Conservation (phyloP, 2,329 filamentous ascomycete species). For the Trichoderma oligosporum region DNA sequence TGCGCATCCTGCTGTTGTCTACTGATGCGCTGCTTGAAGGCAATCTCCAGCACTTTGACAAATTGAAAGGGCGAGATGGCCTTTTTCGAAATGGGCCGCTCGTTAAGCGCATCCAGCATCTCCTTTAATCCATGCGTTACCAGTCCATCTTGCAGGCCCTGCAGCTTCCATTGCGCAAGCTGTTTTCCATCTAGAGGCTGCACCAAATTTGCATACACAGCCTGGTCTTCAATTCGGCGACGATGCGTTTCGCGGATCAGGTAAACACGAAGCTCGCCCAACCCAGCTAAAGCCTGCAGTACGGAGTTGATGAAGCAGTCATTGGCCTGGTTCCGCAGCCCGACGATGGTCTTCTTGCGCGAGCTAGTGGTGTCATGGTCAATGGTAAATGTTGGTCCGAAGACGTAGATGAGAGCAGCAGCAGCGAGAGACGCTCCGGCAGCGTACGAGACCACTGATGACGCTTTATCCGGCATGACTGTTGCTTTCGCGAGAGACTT, state of each 20-base stretch:
- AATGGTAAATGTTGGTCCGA: conserved; percentile 94
- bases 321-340: conserved; percentile 85
- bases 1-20: conserved; percentile 96
- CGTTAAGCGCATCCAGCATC: conserved; percentile 87
- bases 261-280: conserved; percentile 85
- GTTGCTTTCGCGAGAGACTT: background rate
- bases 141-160: conserved; percentile 71
- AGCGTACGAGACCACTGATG: conserved; percentile 71
- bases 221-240: conserved; percentile 71
- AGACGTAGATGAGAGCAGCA: conserved; percentile 93
- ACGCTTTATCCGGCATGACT: conserved; percentile 38
- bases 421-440: conserved; percentile 93
- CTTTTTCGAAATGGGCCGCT: conserved; percentile 89
- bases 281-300: conserved; percentile 84
- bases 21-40: conserved; percentile 87
- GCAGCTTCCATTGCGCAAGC: conserved; percentile 57
- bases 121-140: conserved; percentile 88
- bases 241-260: conserved; percentile 88
- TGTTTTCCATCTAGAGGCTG: conserved; percentile 40
- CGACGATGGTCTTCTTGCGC: conserved; percentile 83
- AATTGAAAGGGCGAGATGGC: conserved; percentile 86
- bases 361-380: conserved; percentile 68
- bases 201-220: conserved; percentile 66
- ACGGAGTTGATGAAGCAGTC: conserved; percentile 97
- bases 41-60: conserved; percentile 74